Base-by-base conservation (phyloP, 768 basidiomycete genomes). In the Pulveroboletus sp. region DNA sequence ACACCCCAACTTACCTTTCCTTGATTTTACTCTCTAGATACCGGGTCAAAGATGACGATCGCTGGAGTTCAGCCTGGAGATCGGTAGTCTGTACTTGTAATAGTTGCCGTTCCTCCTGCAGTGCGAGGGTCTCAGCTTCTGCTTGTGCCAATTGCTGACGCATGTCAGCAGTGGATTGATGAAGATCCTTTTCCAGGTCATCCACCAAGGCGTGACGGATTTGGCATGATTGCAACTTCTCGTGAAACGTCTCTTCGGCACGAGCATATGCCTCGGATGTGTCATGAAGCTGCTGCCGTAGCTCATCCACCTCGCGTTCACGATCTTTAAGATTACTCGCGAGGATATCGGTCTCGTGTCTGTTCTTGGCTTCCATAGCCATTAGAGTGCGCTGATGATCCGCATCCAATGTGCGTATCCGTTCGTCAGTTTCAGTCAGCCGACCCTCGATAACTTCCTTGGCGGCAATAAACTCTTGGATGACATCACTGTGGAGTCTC, bases 41-140 rank as follows among this genome's bases (percentile, higher is more conserved):
- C 50, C 82, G 77, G 35, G 71, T 72, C 49, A 85, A 66, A 6
- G 87, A 86, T 40, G 77, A 69, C 8, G 73, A 75, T 33, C 82
- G 79, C 64, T 89, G 84, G 11, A 80, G 64, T 58, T 89, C 84
- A 3, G 86, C 83, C 52, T 79, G 78, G 26, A 87, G 68, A 13
- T 69, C 67, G 0, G 84, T 86, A 40, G 76, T 74, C 56, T 82
- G 72, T 42, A 74, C 72, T 51, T 86, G 81, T 14, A 84, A 65
- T 9, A 62, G 45, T 1, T 63, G 66, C 54, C 75, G 81, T 67
- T 87, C 83, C 39, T 76, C 71, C 52, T 78, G 75, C 17, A 75
- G 47, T 5, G 60, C 39, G 31, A 71, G 65, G 24, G 74, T 52
- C 13, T 73, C 69, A 1, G 49, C 49, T 40, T 73, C 67, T 26